phyloP scores from a whole-genome alignment of 768 basidiomycete genomes.

The Rhodotorula kratochvilovae region DNA sequence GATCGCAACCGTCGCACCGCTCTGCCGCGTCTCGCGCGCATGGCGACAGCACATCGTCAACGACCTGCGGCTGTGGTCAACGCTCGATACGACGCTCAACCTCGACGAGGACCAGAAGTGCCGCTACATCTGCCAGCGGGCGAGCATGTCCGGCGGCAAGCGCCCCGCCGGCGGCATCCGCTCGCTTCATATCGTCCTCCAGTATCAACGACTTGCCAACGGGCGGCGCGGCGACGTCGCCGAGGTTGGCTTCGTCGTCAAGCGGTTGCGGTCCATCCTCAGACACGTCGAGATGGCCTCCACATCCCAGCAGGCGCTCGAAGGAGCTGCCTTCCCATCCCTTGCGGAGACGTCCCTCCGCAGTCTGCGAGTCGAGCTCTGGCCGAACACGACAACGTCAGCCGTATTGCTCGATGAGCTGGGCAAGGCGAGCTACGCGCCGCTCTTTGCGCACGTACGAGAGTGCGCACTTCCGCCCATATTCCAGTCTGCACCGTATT shows the following conservation, averaged over 20 bases:
- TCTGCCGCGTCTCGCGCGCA: conserved; percentile 19
- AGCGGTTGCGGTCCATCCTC: background rate
- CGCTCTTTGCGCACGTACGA: background rate
- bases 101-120: background rate
- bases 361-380: background rate
- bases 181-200: background rate
- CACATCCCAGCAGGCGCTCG: background rate
- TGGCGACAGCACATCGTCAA: conserved; percentile 20
- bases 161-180: conserved; percentile 15
- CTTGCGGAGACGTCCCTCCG: background rate
- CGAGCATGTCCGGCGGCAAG: background rate
- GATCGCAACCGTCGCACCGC: background rate
- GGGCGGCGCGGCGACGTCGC: background rate
- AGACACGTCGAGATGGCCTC: background rate
- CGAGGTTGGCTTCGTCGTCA: background rate
- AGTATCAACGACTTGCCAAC: accelerated
- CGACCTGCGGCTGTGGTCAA: conserved; percentile 27
- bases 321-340: too few species aligned
- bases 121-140: background rate
- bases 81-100: background rate
- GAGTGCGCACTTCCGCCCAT: background rate
- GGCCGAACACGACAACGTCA: background rate
- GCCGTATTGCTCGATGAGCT: background rate
- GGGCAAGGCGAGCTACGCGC: accelerated
- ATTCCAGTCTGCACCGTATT: background rate